Base-by-base conservation (phyloP, 2,329 filamentous ascomycete species). In the Colletotrichum tropicale region DNA sequence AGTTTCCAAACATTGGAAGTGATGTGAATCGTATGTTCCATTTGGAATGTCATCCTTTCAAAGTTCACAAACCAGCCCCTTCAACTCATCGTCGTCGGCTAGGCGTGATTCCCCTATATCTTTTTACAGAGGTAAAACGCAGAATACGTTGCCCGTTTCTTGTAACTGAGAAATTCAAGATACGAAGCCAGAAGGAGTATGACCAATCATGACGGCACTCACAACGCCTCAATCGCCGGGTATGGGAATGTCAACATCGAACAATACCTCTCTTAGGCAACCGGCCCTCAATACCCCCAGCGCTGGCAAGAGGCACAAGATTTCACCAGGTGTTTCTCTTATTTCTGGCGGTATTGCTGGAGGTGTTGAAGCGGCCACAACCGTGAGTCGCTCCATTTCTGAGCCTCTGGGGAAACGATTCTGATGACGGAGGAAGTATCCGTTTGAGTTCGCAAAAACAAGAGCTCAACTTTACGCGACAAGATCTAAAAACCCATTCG, bases 381-480 rank as follows among this genome's bases (percentile, higher is more conserved):
- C 89, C 6, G 86, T 87, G 66, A 65, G 81, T 79, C 2, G 12
- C 10, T 13, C 52, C 52, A 18, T 16, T 55, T 32, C 30, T 26
- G 18, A 21, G 38, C 26, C 4, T 28, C 26, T 36, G 1, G 16
- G 18, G 13, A 15, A 8, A 13, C 8, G 4, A 36, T 32, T 21
- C 55, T 69, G 8, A 28, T 12, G 12, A 21, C 18, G 10, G 2
- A 8, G n/a, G n/a, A 74, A 88, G 85, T 93, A 93, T 81, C 92
- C 92, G 1, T 90, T 93, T 78, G 92, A 94, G 80, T 94, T 93
- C 78, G 91, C 92, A 70, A 94, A 94, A 82, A 93, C 92, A 1
- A 86, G 91, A 70, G 88, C 91, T 5, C 91, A 93, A 77, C 84
- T 93, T n/a, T 85, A 82, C 9, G 68, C 84, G 60, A 83, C 79